These are phyloP conservation scores for Lenzites betulinus DNA, from an alignment of 768 basidiomycete genomes.

Conservation along the genomic window DNA sequence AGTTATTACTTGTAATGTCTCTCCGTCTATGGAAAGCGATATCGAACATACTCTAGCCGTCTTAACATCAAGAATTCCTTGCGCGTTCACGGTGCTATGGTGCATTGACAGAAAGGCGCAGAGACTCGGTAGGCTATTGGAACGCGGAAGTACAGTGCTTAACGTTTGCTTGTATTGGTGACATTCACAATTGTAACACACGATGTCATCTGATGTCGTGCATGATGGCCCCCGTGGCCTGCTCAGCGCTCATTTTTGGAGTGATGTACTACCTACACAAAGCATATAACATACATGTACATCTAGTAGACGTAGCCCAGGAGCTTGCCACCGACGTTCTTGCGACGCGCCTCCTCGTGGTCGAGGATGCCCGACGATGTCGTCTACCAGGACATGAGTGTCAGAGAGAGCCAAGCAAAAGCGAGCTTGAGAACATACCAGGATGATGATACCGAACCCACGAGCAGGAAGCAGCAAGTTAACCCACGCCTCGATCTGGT, in stretches of 20 bases:
- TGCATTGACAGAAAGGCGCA: no score
- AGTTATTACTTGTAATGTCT: conserved; percentile 23
- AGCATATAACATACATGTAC: conserved; percentile 19
- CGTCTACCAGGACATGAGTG: conserved; percentile 54
- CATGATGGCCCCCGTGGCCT: conserved; percentile 16
- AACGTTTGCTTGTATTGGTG: no score
- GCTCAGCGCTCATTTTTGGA: conserved; percentile 18
- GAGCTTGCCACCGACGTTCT: conserved; percentile 96
- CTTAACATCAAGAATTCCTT: no score
- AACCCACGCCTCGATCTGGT: conserved; percentile 94
- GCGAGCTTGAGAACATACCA: conserved; percentile 51
- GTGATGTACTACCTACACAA: conserved; percentile 18
- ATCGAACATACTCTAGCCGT: no score
- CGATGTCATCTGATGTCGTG: background rate
- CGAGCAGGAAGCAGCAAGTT: conserved; percentile 94
- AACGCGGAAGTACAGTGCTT: no score
- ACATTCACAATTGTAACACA: no score
- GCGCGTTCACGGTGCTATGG: no score
- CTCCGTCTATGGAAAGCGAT: background rate
- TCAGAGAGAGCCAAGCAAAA: background rate
- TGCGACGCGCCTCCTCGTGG: conserved; percentile 98
- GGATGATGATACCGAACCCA: conserved; percentile 95
- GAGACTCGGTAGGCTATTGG: no score
- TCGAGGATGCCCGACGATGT: conserved; percentile 98
- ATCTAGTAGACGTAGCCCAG: conserved; percentile 88